Evolutionary conservation across 139 green algal species (phyloP).

Genomic region (Raphidocelis subcapitata): DNA sequence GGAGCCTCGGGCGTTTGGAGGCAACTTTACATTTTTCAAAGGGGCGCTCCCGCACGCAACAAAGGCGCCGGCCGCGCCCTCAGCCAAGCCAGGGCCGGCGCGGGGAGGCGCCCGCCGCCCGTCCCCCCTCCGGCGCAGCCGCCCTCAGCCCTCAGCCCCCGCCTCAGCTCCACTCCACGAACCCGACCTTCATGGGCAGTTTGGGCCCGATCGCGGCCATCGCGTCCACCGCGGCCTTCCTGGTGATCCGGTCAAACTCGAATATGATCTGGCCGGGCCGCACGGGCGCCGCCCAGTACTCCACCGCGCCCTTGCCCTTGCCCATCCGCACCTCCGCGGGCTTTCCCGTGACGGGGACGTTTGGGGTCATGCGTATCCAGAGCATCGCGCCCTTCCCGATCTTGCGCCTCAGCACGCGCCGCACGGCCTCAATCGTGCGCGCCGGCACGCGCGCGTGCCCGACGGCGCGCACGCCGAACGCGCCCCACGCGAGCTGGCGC

Average conservation of each 20-base stretch:
- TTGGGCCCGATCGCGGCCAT: constrained; percentile 41
- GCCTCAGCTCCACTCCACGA: constrained; percentile 49
- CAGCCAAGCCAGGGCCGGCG: too few species aligned
- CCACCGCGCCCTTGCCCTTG: constrained; percentile 61
- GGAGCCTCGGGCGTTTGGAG: too few species aligned
- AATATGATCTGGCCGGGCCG: constrained; percentile 55
- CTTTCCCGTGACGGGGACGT: constrained; percentile 58
- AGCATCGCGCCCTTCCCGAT: constrained; percentile 50
- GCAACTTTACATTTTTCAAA: too few species aligned
- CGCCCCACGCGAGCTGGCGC: constrained; percentile 44
- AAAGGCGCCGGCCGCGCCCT: too few species aligned
- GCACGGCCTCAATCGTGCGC: constrained; percentile 48
- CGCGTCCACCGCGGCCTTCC: constrained; percentile 13
- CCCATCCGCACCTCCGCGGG: constrained; percentile 57
- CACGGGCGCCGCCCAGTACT: constrained; percentile 50
- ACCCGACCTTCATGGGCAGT: constrained; percentile 46
- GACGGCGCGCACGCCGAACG: constrained; percentile 53
- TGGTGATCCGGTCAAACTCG: constrained; percentile 52
- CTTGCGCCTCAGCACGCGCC: constrained; percentile 40
- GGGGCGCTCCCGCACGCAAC: too few species aligned
- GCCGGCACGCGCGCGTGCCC: constrained; percentile 40
- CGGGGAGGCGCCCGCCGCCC: too few species aligned
- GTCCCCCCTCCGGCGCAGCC: too few species aligned
- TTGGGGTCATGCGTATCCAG: constrained; percentile 52
- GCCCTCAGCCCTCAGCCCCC: background rate